Base-by-base conservation (phyloP, 257 asterid genomes). In the Jaltomata sinuosa region DNA sequence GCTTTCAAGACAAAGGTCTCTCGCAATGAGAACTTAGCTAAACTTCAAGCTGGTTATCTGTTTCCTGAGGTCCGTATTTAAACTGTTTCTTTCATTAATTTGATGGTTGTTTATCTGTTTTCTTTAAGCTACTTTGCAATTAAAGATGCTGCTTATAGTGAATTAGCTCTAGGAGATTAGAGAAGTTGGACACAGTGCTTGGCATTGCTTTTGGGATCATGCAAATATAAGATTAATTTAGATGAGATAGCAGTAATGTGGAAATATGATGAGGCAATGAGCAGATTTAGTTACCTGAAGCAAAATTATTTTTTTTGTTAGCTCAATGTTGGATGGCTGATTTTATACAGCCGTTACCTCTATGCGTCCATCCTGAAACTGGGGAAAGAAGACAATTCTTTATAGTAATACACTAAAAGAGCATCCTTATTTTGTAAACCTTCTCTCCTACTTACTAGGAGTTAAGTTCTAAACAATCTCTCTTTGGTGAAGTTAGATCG, bases 21-120 rank as follows among this genome's bases (percentile, higher is more conserved):
- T 10, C 96, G 99, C 77, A 97, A 95, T 83, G 96, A 90, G 79
- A 97, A 97, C 90, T 59, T 95, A 87, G 94, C 93, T 31, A 97
- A 95, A 74, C 98, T 97, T 84, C 98, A 97, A 91, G 98, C 99
- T 86, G 99, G 99, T 82, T 97, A 95, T 84, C 94, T 97, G 83
- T 97, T 97, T 87, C 99, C 99, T 0, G 98, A 95, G 98, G 99
- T 96, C n/a, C 54, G 88, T 84, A 68, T 55, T 27, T 64, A 0
- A 36, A 27, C 54, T 54, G 53, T 59, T 82, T 19, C 53, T 82
- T 6, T 50, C 74, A 79, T 79, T 71, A 64, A 79, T 69, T 82
- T 71, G 52, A 49, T 42, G 72, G 42, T 21, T 80, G 64, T 68
- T 81, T 31, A 68, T 83, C 32, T 47, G 61, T 68, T 38, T 82